A percentile compares a stretch with the other conserved stretches of the same genome.
Evolutionary conservation across 805 yeast genomes (phyloP).

Genomic region (Metschnikowia reukaufii): DNA sequence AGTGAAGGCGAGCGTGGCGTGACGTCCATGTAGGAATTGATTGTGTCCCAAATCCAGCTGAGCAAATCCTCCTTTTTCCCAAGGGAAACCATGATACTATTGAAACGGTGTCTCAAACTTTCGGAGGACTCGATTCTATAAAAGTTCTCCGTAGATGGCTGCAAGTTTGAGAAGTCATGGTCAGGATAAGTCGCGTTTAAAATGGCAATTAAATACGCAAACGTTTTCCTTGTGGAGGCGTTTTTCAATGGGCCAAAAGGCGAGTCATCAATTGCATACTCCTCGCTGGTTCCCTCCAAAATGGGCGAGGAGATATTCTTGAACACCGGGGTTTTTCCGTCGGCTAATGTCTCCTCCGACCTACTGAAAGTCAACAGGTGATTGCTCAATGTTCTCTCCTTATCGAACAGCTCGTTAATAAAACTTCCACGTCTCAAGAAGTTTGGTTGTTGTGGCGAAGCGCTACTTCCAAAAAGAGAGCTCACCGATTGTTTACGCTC

Average conservation of each 20-base stretch:
- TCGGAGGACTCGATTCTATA: constrained; percentile 37
- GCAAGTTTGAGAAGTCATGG: constrained; percentile 85
- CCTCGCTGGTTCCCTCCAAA: constrained; percentile 14
- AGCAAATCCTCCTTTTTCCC: constrained; percentile 43
- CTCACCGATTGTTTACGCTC: constrained; percentile 39
- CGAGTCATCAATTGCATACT: constrained; percentile 40
- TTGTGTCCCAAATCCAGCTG: constrained; percentile 84
- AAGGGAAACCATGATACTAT: constrained; percentile 63
- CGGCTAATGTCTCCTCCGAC: constrained; percentile 11
- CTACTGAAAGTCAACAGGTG: constrained; percentile 26
- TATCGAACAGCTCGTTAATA: constrained; percentile 18
- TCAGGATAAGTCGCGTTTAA: constrained; percentile 93
- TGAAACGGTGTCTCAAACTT: constrained; percentile 64
- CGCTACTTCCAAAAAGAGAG: constrained; percentile 39
- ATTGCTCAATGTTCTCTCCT: constrained; percentile 30
- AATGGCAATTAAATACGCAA: constrained; percentile 87
- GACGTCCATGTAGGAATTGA: constrained; percentile 79
- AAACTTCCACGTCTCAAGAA: constrained; percentile 27
- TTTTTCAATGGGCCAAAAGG: constrained; percentile 94
- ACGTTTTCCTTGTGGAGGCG: constrained; percentile 82
- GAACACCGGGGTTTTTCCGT: constrained; percentile 1
- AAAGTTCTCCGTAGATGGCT: constrained; percentile 67
- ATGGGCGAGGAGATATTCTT: constrained; percentile 16
- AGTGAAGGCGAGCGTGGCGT: constrained; percentile 29
- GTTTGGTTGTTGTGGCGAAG: constrained; percentile 30